Evolutionary conservation across 805 yeast species (phyloP).

Genomic region (Kregervanrija delftensis): DNA sequence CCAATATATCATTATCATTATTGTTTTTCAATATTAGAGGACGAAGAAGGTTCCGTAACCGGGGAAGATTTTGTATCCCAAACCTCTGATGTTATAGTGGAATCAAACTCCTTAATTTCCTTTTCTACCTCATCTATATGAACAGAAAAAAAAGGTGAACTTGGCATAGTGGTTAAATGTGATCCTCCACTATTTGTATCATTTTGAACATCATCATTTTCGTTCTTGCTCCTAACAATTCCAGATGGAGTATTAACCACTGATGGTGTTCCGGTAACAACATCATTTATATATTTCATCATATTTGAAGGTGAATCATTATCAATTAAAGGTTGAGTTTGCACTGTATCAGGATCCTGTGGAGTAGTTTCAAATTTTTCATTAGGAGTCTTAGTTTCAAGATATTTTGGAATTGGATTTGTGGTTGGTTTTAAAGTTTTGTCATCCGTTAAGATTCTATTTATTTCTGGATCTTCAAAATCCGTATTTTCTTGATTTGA

Average conservation of each 20-base stretch:
- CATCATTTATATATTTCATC: too few species aligned
- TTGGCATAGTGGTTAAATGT: slow-evolving; percentile 22
- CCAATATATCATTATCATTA: too few species aligned
- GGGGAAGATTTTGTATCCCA: slow-evolving; percentile 25
- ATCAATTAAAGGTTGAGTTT: slow-evolving; percentile 9
- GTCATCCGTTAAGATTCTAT: slow-evolving; percentile 13
- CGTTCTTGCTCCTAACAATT: too few species aligned
- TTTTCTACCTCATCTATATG: slow-evolving; percentile 10
- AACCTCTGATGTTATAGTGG: slow-evolving; percentile 15
- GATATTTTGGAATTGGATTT: slow-evolving; percentile 4
- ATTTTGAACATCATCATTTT: too few species aligned
- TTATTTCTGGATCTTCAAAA: slow-evolving; percentile 21
- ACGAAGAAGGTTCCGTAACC: slow-evolving; percentile 18
- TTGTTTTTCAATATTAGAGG: slow-evolving; percentile 8
- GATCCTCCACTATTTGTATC: not conserved
- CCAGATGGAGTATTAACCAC: too few species aligned
- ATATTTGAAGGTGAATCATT: slow-evolving; percentile 5
- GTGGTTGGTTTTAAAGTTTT: not conserved
- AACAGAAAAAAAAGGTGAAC: slow-evolving; percentile 26
- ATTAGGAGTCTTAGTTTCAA: not conserved
- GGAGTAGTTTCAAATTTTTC: slow-evolving; percentile 26
- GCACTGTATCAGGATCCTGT: slow-evolving; percentile 24
- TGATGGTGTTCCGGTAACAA: too few species aligned
- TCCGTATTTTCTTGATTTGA: slow-evolving; percentile 14
- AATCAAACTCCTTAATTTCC: slow-evolving; percentile 14